Percentiles rank a stretch among this genome's conserved stretches.
Conservation (phyloP, 352 stramenopile genomes). For the Pythium vanterpoolii region DNA sequence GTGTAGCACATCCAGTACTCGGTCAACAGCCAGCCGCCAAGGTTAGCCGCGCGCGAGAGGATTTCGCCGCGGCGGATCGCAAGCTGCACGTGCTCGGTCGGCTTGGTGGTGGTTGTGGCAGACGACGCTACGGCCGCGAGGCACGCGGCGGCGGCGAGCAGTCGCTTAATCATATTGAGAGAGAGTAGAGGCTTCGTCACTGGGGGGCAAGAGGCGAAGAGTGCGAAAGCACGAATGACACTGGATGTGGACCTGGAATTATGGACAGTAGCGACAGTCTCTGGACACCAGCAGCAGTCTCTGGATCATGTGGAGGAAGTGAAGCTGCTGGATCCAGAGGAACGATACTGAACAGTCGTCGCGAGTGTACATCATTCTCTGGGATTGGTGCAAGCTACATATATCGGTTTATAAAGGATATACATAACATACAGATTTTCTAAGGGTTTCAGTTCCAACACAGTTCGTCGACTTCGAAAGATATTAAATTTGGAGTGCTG, state of each 20-base stretch:
- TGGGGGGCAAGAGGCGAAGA: slow-evolving; percentile 2
- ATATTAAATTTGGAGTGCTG: too few relatives aligned
- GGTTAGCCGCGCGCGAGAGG: slow-evolving; percentile 62
- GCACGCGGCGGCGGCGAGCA: slow-evolving; percentile 7
- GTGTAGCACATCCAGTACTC: slow-evolving; percentile 82
- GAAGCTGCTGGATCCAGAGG: too few relatives aligned
- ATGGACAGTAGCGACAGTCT: too few relatives aligned
- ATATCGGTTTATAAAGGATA: too few relatives aligned
- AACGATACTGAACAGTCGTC: too few relatives aligned
- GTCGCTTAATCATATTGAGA: slow-evolving; percentile 16
- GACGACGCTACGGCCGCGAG: slow-evolving; percentile 7
- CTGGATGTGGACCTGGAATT: too few relatives aligned
- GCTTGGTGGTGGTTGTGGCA: background rate
- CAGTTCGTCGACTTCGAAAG: too few relatives aligned
- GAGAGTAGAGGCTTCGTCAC: background rate
- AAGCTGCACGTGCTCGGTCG: slow-evolving; percentile 18
- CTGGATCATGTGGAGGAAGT: background rate
- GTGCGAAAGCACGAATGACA: slow-evolving; percentile 17
- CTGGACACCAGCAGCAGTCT: background rate
- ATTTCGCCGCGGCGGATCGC: slow-evolving; percentile 36
- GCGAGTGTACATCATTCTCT: too few relatives aligned
- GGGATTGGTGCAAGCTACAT: too few relatives aligned
- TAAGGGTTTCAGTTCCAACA: too few relatives aligned
- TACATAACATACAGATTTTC: too few relatives aligned
- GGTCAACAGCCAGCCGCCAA: slow-evolving; percentile 79